These are phyloP conservation scores for Flaveria brownii DNA, from an alignment of 129 eudicot genomes.

Conservation along the genomic window DNA sequence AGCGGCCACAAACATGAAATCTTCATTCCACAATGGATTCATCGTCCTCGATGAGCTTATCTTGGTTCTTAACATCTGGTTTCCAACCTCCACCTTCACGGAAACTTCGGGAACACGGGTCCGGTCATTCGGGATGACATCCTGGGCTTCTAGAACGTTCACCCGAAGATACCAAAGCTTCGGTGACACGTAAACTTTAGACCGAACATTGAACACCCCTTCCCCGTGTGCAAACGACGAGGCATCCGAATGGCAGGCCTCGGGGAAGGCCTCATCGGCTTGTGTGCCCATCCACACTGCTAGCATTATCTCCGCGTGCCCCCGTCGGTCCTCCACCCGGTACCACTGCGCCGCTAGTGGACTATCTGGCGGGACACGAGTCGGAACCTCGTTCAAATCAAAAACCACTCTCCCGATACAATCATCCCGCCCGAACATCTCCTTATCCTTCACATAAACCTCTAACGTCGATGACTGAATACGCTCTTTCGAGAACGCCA, in stretches of 20 bases:
- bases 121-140: conserved; percentile 54
- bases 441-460: conserved; percentile 67
- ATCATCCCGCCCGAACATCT: conserved; percentile 72
- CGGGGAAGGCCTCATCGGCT: conserved; percentile 54
- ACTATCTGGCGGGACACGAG: conserved; percentile 83
- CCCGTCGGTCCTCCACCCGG: conserved; percentile 45
- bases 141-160: conserved; percentile 78
- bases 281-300: conserved; percentile 95
- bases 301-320: conserved; percentile 57
- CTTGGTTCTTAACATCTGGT: conserved; percentile 53
- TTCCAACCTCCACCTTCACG: conserved; percentile 69
- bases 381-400: conserved; percentile 73
- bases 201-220: conserved; percentile 62
- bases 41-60: conserved; percentile 49
- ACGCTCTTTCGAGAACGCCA: conserved; percentile 74
- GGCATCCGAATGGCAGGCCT: conserved; percentile 87
- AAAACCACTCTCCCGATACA: conserved; percentile 65
- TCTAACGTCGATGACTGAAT: conserved; percentile 69
- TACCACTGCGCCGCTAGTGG: conserved; percentile 92
- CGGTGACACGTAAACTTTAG: conserved; percentile 79
- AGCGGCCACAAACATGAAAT: conserved; percentile 73
- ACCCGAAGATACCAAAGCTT: conserved; percentile 85
- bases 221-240: conserved; percentile 75
- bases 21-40: conserved; percentile 85
- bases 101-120: conserved; percentile 60